Evolutionary conservation across 495 filamentous ascomycete genomes (phyloP).

Genomic region (Aspergillus cristatus): DNA sequence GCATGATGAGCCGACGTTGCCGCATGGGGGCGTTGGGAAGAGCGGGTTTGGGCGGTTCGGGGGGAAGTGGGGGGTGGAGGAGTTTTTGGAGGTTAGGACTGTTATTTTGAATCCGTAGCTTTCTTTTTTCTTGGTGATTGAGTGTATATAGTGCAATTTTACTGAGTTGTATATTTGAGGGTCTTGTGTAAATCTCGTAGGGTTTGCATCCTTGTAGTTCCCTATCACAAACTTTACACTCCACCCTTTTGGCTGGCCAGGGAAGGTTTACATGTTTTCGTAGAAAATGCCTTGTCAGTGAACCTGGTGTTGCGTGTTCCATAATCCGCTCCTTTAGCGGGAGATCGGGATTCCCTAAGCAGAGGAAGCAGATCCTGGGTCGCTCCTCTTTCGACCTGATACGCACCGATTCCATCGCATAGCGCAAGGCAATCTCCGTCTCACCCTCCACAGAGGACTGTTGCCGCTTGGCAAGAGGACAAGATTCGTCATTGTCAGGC

Average conservation of each 20-base stretch:
- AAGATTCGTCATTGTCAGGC: too few species aligned
- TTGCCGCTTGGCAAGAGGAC: slow-evolving; percentile 3
- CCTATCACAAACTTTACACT: too few species aligned
- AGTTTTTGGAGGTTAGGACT: slow-evolving; percentile 66
- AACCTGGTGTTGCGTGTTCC: background rate
- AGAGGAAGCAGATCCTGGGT: slow-evolving; percentile 9
- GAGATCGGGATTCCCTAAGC: slow-evolving; percentile 10
- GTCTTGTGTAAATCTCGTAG: too few species aligned
- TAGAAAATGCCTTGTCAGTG: too few species aligned
- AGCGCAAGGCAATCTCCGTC: slow-evolving; percentile 6
- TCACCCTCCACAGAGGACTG: slow-evolving; percentile 3
- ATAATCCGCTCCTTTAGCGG: slow-evolving; percentile 4
- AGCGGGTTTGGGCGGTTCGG: slow-evolving; percentile 61
- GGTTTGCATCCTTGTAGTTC: background rate
- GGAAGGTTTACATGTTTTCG: too few species aligned
- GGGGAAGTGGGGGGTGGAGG: slow-evolving; percentile 38
- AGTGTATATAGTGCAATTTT: too few species aligned
- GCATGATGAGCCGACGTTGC: slow-evolving; percentile 63
- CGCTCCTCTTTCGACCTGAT: slow-evolving; percentile 7
- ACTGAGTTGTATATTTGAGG: too few species aligned
- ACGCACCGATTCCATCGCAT: slow-evolving; percentile 10
- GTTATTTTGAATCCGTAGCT: slow-evolving; percentile 41
- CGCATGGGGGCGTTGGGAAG: slow-evolving; percentile 66
- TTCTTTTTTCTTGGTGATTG: slow-evolving; percentile 13
- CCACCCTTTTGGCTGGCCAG: too few species aligned